Evolutionary conservation across 2,329 filamentous ascomycete genomes (phyloP), one percentile per base, ranked within the genome.

Genomic region (Fusarium camptoceras): DNA sequence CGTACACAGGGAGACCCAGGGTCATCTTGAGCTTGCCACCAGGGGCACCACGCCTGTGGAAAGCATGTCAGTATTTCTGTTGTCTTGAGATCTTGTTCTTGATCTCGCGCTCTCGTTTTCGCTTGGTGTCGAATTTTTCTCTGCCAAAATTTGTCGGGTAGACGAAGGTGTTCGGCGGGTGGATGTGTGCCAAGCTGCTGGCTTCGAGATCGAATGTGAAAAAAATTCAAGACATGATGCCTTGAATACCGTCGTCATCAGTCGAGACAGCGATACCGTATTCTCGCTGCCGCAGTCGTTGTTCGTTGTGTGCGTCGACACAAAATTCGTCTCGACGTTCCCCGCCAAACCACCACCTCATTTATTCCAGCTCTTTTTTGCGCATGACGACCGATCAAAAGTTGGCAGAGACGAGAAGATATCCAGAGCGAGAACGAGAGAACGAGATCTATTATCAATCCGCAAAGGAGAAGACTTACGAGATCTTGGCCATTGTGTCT

Each of bases 1-100:
- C 59, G 85, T 97, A 98, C 94, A 97, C 94, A 87, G 96, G 96
- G 81, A 99, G 94, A 98, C 94, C 96, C 86, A 99, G 94, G 85
- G 96, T 98, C 96, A 99, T 99, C 93, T 97, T 98, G 82, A 98
- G 93, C 93, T 99, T 99, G 93, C 97, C 97, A 91, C 96, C 96
- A 82, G 94, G 92, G 89, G 94, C 92, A 92, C 92, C 93, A 90
- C 94, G 89, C 75, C 89, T 91, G 78, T 73, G 77, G 73, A 57
- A 50, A 66, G 48, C 63, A 74, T 75, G 79, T 83, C 76, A 83
- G 80, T 77, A 49, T 58, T 58, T 27, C 37, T 47, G 37, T 27
- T 44, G 37, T 66, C 31, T 48, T 51, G 27, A 37, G 24, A 39
- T 20, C 47, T 50, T 41, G 31, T 12, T 56, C 47, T 50, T 41